Evolutionary conservation across 2,329 filamentous ascomycete genomes (phyloP).

Genomic region (Pyrenochaeta sp.): DNA sequence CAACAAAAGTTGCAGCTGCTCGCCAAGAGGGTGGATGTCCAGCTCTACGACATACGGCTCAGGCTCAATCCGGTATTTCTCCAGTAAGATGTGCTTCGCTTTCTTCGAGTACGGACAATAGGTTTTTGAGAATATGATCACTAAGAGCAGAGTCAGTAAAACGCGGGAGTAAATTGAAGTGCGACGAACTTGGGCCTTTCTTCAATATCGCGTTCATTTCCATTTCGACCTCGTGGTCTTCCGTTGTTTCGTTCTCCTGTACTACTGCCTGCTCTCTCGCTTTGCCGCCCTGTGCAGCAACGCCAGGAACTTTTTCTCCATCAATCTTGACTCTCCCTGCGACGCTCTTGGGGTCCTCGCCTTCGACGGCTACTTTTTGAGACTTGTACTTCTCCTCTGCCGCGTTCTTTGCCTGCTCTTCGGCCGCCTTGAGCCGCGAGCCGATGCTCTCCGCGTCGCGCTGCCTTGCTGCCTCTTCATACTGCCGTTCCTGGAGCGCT

Average conservation of each 20-base stretch:
- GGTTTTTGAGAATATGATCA: slow-evolving; percentile 95
- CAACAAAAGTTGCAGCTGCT: slow-evolving; percentile 74
- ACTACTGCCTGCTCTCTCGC: slow-evolving; percentile 48
- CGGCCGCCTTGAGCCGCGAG: slow-evolving; percentile 72
- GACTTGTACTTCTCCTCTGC: slow-evolving; percentile 71
- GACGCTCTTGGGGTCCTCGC: slow-evolving; percentile 56
- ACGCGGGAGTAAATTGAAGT: neutral
- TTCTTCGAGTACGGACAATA: slow-evolving; percentile 88
- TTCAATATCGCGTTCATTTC: slow-evolving; percentile 83
- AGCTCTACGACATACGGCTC: slow-evolving; percentile 89
- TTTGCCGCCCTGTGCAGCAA: slow-evolving; percentile 55
- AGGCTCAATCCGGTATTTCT: slow-evolving; percentile 84
- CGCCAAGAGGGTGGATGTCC: slow-evolving; percentile 79
- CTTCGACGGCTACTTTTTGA: slow-evolving; percentile 41
- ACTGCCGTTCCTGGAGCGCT: slow-evolving; percentile 51
- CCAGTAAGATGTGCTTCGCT: slow-evolving; percentile 84
- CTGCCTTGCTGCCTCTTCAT: slow-evolving; percentile 51
- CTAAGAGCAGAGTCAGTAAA: slow-evolving; percentile 55
- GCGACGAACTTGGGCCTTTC: slow-evolving; percentile 74
- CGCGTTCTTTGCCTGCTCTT: slow-evolving; percentile 71
- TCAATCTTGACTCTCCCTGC: slow-evolving; percentile 63
- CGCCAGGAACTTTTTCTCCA: slow-evolving; percentile 47
- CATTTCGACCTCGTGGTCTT: slow-evolving; percentile 70
- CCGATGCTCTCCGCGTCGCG: slow-evolving; percentile 62
- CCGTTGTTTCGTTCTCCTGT: slow-evolving; percentile 60